Evolutionary conservation across 2,329 filamentous ascomycete genomes (phyloP), one percentile per base, ranked within the genome.

Genomic region (Mycosphaerella sp.): DNA sequence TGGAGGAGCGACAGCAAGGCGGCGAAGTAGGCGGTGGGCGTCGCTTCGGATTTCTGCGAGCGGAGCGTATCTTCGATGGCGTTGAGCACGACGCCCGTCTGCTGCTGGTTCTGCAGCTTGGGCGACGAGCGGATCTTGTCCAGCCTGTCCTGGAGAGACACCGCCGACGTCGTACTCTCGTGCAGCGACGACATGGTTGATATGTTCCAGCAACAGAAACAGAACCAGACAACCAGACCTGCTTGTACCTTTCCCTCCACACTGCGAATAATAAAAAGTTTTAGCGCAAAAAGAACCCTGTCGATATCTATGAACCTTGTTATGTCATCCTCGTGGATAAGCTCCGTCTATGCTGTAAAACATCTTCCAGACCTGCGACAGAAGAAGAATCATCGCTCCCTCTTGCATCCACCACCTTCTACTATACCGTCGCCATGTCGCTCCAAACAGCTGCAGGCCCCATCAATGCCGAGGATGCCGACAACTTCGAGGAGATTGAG

Each of bases 121-220:
- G 93, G 93, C 69, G 88, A 73, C 63, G 74, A 93, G 74, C 93
- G 88, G 73, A 97, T 96, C 81, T 95, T 96, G 76, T 92, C 88
- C 71, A 98, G 83, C 78, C 90, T 95, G 78, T 95, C 92, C 71
- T 87, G 84, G 67, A 97, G 76, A 72, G 83, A 82, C 75, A 76
- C 34, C 34, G 34, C 10, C 10, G 34, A 2, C 34, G 34, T 38
- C 21, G 26, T 29, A 29, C 34, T n/a, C 34, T 38, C 34, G 10
- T 38, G 34, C 12, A 38, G 34, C 10, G 34, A 38, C 10, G 34
- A 38, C 34, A 38, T 38, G 10, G 34, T 38, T 38, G 34, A 11
- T 9, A n/a, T 11, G 3, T n/a, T 38, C 10, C 34, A 38, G 32
- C 2, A 17, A 1, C 14, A 38, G 32, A 36, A n/a, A n/a, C n/a